These are phyloP conservation scores for Moricandia arvensis DNA, from an alignment of 345 rosid species.

Conservation along the genomic window DNA sequence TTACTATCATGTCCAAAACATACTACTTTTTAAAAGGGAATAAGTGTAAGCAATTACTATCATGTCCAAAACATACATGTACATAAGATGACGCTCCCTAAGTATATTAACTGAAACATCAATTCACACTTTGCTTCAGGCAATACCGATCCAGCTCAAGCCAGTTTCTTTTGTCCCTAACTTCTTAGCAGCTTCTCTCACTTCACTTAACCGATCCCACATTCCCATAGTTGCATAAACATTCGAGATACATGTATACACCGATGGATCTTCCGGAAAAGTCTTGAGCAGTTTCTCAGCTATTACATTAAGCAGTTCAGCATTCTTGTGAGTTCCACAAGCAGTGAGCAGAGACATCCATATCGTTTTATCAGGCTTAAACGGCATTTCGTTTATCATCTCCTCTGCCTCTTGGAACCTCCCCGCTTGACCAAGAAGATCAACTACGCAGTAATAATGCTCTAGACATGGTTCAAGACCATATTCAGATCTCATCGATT, in stretches of 20 bases:
- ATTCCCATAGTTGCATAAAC: slow-evolving; percentile 56
- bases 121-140: slow-evolving; percentile 13
- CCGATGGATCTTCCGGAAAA: slow-evolving; percentile 50
- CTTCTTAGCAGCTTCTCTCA: slow-evolving; percentile 53
- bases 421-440: slow-evolving; percentile 74
- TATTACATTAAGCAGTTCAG: slow-evolving; percentile 38
- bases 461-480: slow-evolving; percentile 57
- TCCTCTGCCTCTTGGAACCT: slow-evolving; percentile 47
- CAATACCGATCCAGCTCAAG: slow-evolving; percentile 58
- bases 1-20: no score
- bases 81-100: background rate
- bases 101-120: background rate
- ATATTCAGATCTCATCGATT: slow-evolving; percentile 48
- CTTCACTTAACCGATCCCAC: slow-evolving; percentile 64
- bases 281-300: slow-evolving; percentile 45
- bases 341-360: slow-evolving; percentile 68
- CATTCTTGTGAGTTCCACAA: slow-evolving; percentile 59
- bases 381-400: slow-evolving; percentile 56
- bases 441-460: slow-evolving; percentile 71
- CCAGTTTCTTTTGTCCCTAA: slow-evolving; percentile 59
- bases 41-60: no score
- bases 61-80: no score
- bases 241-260: slow-evolving; percentile 66
- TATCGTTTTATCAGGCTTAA: slow-evolving; percentile 64
- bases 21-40: no score